These are phyloP conservation scores for Tanacetum coccineum DNA, from an alignment of 129 eudicot species.

Conservation along the genomic window DNA sequence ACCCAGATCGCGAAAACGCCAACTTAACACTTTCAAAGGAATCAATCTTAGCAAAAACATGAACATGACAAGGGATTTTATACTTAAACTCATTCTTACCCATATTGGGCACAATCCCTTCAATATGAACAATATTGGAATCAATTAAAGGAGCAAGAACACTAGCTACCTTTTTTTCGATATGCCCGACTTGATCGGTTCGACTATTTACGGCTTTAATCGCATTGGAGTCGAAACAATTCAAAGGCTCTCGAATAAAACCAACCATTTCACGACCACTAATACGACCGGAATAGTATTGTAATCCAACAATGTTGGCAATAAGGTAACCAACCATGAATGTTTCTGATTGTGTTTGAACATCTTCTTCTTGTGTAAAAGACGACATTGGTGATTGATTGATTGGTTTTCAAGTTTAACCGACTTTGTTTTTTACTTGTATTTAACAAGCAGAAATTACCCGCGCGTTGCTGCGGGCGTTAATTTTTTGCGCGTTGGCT, in stretches of 20 bases:
- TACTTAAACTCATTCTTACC: slow-evolving; percentile 13
- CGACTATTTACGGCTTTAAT: slow-evolving; percentile 63
- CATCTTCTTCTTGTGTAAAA: no score
- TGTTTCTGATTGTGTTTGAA: slow-evolving; percentile 25
- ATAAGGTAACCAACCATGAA: slow-evolving; percentile 68
- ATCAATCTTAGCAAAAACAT: slow-evolving; percentile 57
- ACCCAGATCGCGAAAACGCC: slow-evolving; percentile 36
- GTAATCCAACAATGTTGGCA: slow-evolving; percentile 65
- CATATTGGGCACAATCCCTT: slow-evolving; percentile 70
- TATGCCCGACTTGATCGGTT: slow-evolving; percentile 58
- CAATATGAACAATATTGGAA: slow-evolving; percentile 29
- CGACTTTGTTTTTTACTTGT: no score
- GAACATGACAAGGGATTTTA: slow-evolving; percentile 69
- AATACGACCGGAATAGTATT: slow-evolving; percentile 55
- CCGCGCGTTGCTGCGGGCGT: no score
- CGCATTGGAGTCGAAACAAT: slow-evolving; percentile 56
- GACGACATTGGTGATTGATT: no score
- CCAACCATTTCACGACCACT: slow-evolving; percentile 79
- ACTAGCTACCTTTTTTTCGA: slow-evolving; percentile 56
- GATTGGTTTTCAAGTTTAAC: no score
- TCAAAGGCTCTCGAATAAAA: slow-evolving; percentile 68
- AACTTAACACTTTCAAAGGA: slow-evolving; percentile 40
- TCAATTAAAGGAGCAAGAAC: slow-evolving; percentile 72
- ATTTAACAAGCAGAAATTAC: no score
- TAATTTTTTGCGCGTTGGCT: no score